phyloP scores from a whole-genome alignment of 768 basidiomycete species.

The Kwoniella sp. region DNA sequence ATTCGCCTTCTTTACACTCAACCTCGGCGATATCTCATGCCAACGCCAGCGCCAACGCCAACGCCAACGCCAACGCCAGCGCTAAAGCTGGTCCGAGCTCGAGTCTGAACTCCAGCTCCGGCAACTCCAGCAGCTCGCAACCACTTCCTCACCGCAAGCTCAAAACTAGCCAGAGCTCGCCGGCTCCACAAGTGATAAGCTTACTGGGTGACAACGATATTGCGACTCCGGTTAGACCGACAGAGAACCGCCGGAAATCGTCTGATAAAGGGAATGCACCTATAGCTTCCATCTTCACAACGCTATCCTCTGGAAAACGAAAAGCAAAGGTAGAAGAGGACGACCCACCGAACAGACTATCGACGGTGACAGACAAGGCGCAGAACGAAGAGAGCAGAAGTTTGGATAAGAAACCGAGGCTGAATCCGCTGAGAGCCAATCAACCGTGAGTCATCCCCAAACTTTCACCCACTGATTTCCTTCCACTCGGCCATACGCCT shows the following conservation, averaged over 20 bases:
- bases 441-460: constrained; percentile 55
- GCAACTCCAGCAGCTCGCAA: too few species aligned
- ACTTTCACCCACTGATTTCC: too few species aligned
- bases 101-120: neutral
- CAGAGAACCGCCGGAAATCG: constrained; percentile 3
- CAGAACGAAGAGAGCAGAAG: neutral
- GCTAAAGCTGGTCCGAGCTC: constrained; percentile 6
- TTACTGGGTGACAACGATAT: neutral
- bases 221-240: constrained; percentile 11
- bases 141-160: neutral
- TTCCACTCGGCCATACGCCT: too few species aligned
- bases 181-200: neutral
- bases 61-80: too few species aligned
- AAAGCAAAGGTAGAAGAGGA: constrained; percentile 8
- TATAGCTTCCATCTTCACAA: constrained; percentile 19
- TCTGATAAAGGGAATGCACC: constrained; percentile 7
- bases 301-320: neutral
- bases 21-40: too few species aligned
- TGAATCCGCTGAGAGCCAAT: constrained; percentile 49
- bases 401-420: constrained; percentile 38
- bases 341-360: neutral
- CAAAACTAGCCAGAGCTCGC: neutral
- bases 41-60: too few species aligned
- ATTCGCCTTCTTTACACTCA: too few species aligned
- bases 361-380: neutral